Base-by-base conservation (phyloP, 2,329 filamentous ascomycete species). In the Xylaria sp. region DNA sequence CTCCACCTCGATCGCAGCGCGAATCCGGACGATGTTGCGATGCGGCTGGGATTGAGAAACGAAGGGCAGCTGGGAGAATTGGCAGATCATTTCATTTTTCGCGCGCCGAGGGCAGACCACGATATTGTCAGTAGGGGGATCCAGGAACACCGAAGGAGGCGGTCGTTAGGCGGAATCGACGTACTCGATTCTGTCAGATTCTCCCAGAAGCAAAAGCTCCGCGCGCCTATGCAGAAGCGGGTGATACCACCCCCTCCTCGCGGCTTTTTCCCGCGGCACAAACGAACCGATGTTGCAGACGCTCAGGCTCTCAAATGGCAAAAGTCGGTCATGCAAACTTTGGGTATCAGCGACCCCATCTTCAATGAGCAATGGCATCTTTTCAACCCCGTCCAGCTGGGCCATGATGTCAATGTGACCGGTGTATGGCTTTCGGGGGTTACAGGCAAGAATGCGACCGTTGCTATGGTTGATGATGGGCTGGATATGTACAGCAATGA, bases 281-380 rank as follows among this genome's bases (percentile, higher is more conserved):
- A 72, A 71, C 76, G 60, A 69, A 71, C 74, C 31, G 72, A 78
- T 28, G 58, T 69, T 9, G 70, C 78, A 9, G 78, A 81, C 67
- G 73, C 78, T 12, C 78, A 82, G 57, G 88, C 89, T 3, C 82
- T 91, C 28, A 80, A 86, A 69, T 83, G 86, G 70, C 90, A 92
- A 73, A 80, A 86, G 58, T 81, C 86, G 5, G 83, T 97, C 56
- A 90, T 90, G 73, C 81, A 85, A 60, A 83, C 85, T 1, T 85
- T 99, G n/a, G 84, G 85, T 15, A 98, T 99, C 72, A 81, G 84
- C 39, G 96, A 99, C 77, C 96, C 96, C 20, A 97, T 97, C 62
- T 99, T 98, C 81, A 85, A 88, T 51, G 92, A 97, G 66, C 96
- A 99, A 81, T 99, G 96, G 96, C 96, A 99, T 85, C 84, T 99